phyloP scores from a whole-genome alignment of 176 grass and related monocot species.

The Urochloa ruziziensis region DNA sequence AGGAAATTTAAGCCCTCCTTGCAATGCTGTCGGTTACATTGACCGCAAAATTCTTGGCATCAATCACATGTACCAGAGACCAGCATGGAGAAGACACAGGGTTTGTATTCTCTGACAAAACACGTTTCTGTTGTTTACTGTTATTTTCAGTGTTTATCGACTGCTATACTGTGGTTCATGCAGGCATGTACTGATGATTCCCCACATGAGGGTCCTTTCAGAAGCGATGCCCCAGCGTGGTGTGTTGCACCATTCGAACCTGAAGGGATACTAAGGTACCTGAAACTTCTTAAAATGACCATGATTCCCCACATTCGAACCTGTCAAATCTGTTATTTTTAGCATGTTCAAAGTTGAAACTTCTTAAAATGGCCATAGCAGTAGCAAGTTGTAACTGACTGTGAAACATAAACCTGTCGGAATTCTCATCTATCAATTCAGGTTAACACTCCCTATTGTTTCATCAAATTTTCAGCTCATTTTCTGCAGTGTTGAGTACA shows the following conservation, averaged over 20 bases:
- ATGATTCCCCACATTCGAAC: neutral
- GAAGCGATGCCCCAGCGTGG: slow-evolving; percentile 69
- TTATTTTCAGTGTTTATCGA: slow-evolving; percentile 15
- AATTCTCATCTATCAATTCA: neutral
- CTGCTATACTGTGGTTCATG: neutral
- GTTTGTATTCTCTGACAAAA: slow-evolving; percentile 30
- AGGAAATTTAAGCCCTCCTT: slow-evolving; percentile 68
- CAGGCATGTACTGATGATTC: slow-evolving; percentile 84
- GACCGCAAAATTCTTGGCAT: slow-evolving; percentile 78
- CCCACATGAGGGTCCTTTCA: slow-evolving; percentile 75
- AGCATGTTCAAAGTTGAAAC: neutral
- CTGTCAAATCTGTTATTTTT: neutral
- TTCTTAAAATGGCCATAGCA: neutral
- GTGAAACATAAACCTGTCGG: neutral
- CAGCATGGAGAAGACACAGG: slow-evolving; percentile 87
- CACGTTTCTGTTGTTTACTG: neutral
- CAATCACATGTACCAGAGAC: slow-evolving; percentile 83
- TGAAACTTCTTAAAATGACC: too few species aligned
- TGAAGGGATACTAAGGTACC: slow-evolving; percentile 82
- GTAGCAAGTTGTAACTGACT: neutral
- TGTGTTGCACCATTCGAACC: slow-evolving; percentile 90
- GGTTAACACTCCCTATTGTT: neutral
- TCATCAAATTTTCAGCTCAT: slow-evolving; percentile 47
- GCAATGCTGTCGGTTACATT: slow-evolving; percentile 87
- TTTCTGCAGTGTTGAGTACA: slow-evolving; percentile 78